These are phyloP conservation scores for Isatis tinctoria DNA, from an alignment of 345 rosid genomes.

Conservation along the genomic window DNA sequence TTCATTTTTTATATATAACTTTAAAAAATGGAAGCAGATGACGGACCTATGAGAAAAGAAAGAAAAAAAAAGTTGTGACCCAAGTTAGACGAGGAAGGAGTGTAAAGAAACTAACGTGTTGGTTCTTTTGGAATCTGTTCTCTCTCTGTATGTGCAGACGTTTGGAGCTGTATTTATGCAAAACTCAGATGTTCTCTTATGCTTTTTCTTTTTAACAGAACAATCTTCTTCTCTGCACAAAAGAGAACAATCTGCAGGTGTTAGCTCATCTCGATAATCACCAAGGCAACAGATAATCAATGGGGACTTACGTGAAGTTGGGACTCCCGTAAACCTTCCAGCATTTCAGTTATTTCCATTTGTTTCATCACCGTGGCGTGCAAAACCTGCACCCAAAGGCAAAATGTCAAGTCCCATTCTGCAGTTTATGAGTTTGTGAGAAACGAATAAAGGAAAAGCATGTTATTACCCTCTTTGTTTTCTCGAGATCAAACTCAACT, in stretches of 20 bases:
- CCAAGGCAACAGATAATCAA: slow-evolving; percentile 20
- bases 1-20: not conserved
- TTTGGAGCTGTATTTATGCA: slow-evolving; percentile 15
- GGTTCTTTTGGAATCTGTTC: not conserved
- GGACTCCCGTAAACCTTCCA: slow-evolving; percentile 55
- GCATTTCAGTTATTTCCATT: slow-evolving; percentile 62
- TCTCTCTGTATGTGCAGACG: slow-evolving; percentile 22
- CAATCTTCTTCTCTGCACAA: slow-evolving; percentile 35
- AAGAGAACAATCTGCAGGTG: not conserved
- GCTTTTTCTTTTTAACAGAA: slow-evolving; percentile 15
- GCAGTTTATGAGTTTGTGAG: not conserved
- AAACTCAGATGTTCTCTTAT: slow-evolving; percentile 26
- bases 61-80: not conserved
- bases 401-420: not conserved
- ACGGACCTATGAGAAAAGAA: not conserved
- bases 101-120: slow-evolving; percentile 16
- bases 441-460: not conserved
- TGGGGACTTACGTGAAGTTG: slow-evolving; percentile 56
- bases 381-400: slow-evolving; percentile 48
- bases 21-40: slow-evolving; percentile 16
- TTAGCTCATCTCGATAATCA: slow-evolving; percentile 2
- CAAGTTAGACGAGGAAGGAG: slow-evolving; percentile 6
- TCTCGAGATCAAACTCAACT: slow-evolving; percentile 82
- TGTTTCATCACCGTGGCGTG: slow-evolving; percentile 72
- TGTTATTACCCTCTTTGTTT: slow-evolving; percentile 68